Evolutionary conservation across 108 stramenopile species (phyloP).

Genomic region (Hondaea fermentalgiana): DNA sequence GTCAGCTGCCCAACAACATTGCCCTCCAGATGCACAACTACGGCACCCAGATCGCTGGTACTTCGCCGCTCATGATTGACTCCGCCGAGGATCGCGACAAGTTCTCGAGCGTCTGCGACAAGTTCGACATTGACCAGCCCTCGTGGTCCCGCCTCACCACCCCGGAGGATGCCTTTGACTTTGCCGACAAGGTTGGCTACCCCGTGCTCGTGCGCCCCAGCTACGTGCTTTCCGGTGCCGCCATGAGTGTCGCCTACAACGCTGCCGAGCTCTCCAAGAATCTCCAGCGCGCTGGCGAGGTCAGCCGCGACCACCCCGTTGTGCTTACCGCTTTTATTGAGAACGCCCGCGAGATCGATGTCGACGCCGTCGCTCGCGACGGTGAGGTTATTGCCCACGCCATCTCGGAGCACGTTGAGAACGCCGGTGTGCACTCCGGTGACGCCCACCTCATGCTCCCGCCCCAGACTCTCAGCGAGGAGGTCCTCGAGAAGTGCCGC

Average conservation of each 20-base stretch:
- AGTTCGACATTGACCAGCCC: conserved; percentile 88
- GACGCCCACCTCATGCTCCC: conserved; percentile 87
- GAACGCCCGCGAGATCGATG: conserved; percentile 88
- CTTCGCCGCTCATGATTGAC: conserved; percentile 85
- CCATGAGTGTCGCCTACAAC: conserved; percentile 90
- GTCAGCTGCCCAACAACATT: conserved; percentile 90
- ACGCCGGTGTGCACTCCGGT: conserved; percentile 95
- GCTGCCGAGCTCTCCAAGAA: conserved; percentile 77
- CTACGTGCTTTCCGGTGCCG: conserved; percentile 93
- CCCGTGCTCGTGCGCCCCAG: conserved; percentile 89
- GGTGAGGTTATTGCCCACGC: conserved; percentile 87
- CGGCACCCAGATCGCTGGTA: conserved; percentile 87
- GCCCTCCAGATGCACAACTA: conserved; percentile 77
- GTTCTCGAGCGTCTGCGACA: conserved; percentile 92
- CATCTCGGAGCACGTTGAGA: conserved; percentile 95
- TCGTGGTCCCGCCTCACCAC: conserved; percentile 84
- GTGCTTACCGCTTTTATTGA: conserved; percentile 93
- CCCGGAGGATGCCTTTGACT: conserved; percentile 67
- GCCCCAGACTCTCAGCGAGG: conserved; percentile 71
- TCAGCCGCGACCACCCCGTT: conserved; percentile 90
- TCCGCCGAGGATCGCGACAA: conserved; percentile 92
- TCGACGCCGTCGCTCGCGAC: conserved; percentile 88
- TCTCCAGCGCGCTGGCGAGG: conserved; percentile 77
- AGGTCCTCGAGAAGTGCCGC: conserved; percentile 66
- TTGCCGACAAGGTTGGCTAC: conserved; percentile 79